Evolutionary conservation across 2,329 filamentous ascomycete species (phyloP), one percentile per base, ranked within the genome.

Genomic region (Chaetomiaceae sp.): DNA sequence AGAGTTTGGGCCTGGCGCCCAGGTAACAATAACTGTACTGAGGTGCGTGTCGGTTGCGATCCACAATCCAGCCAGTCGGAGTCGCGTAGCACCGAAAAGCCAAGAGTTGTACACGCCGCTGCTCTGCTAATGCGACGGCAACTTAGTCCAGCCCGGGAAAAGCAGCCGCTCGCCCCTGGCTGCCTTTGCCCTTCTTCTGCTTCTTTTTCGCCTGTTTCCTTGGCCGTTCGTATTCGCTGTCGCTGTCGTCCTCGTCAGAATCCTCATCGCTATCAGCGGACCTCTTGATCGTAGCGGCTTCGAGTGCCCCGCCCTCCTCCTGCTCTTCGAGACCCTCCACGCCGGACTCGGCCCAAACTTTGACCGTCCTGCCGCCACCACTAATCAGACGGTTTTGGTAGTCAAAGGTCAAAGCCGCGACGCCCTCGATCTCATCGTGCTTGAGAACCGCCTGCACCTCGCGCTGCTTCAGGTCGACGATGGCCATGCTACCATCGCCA

Each of bases 371-470:
- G 0, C 93, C 93, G 48, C 93, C 93, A 10, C 89, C 91, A 62
- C 85, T 95, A 59, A 99, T 89, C 75, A 99, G 82, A 40, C 93
- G 79, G 40, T 90, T 88, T 45, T 85, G 82, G 44, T 86, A 85
- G 69, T 97, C 93, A 57, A 97, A 95, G 1, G 78, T 86, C 0
- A 99, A 69, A 0, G 81, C 87, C 2, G 90, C 79, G 3, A 96
- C 90, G 2, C 86, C 87, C 65, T 97, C 92, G 16, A 93, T 71
- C 53, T 95, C 90, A 62, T 96, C 89, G 65, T 96, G 92, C 60
- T 81, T 86, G 64, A 77, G 60, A 45, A 85, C 79, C 1, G 73
- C 74, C 20, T 88, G 73, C 4, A 95, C 80, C 64, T 88, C 85
- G 59, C 93, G 87, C 33, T 71, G 69, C 1, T 85, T 82, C 27